Evolutionary conservation across 2,329 filamentous ascomycete genomes (phyloP).

Genomic region (Neofusicoccum cordaticola): DNA sequence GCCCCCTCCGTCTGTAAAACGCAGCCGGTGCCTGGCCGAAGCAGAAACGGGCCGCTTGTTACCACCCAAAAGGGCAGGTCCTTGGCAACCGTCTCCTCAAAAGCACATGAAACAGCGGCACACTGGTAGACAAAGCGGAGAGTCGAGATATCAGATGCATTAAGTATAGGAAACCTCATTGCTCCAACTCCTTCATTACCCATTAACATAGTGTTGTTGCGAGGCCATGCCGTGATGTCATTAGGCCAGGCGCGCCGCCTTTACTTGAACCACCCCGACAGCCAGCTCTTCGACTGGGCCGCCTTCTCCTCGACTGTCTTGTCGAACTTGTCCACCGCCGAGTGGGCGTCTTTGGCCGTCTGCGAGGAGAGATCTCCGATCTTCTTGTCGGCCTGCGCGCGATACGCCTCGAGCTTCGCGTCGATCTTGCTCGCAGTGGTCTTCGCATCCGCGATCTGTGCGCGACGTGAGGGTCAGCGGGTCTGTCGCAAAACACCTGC

Average conservation of each 20-base stretch:
- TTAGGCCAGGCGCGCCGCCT: not conserved
- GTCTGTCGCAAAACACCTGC: not conserved
- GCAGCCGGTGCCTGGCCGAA: not conserved
- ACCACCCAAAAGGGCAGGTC: not conserved
- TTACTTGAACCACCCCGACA: conserved; percentile 73
- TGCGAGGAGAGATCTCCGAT: conserved; percentile 65
- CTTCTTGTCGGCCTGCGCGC: conserved; percentile 57
- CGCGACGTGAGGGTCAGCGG: not conserved
- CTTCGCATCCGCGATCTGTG: conserved; percentile 38
- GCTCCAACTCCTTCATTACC: not conserved
- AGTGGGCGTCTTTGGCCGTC: conserved; percentile 51
- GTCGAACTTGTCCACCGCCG: conserved; percentile 72
- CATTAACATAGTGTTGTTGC: not conserved
- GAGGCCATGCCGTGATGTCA: not conserved
- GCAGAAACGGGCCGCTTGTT: not conserved
- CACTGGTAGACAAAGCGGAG: not conserved
- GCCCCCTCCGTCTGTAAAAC: not conserved
- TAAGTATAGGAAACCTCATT: not conserved
- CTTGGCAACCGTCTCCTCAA: conserved; percentile 1
- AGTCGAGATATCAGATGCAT: not conserved
- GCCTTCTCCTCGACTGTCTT: conserved; percentile 75
- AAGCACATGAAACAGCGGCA: conserved; percentile 7
- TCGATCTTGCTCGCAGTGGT: conserved; percentile 62
- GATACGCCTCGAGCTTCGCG: conserved; percentile 54
- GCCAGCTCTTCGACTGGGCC: conserved; percentile 76